phyloP scores from a whole-genome alignment of 2,329 filamentous ascomycete genomes.

The Fusarium sp. region DNA sequence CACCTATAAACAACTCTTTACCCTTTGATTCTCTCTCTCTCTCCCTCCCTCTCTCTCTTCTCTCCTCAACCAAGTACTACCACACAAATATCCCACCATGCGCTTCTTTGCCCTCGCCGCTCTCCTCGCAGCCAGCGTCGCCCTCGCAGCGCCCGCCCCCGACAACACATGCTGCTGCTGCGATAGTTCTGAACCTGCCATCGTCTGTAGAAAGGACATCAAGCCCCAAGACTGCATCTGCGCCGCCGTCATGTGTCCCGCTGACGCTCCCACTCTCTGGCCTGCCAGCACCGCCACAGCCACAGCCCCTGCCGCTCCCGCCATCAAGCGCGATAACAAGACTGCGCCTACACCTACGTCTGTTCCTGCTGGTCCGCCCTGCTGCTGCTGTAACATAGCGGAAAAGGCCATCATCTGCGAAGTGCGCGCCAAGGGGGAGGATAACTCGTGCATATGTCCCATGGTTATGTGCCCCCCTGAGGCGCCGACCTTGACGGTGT shows the following conservation, averaged over 20 bases:
- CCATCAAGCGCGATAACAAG: conserved; percentile 16
- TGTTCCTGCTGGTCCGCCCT: conserved; percentile 15
- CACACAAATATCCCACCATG: conserved; percentile 33
- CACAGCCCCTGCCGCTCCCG: not conserved
- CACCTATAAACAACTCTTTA: not conserved
- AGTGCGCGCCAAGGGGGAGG: conserved; percentile 22
- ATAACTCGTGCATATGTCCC: conserved; percentile 39
- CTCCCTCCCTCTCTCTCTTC: not conserved
- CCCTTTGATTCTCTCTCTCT: not conserved
- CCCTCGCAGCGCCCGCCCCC: conserved; percentile 36
- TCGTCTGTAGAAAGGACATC: conserved; percentile 42
- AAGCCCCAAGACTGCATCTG: conserved; percentile 44
- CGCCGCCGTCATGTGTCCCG: conserved; percentile 39
- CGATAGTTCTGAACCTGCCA: conserved; percentile 39
- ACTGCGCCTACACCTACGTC: conserved; percentile 9
- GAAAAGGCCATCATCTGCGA: conserved; percentile 36
- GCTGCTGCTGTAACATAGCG: conserved; percentile 41
- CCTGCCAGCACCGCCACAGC: conserved; percentile 3
- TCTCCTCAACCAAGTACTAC: not conserved
- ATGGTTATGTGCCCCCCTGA: conserved; percentile 30
- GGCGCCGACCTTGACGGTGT: conserved; percentile 37
- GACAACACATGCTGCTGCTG: conserved; percentile 51
- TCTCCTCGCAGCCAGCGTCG: conserved; percentile 38
- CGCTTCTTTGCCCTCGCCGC: conserved; percentile 39
- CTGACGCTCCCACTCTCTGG: conserved; percentile 32